A percentile compares a stretch with the other conserved stretches of the same genome.
phyloP scores from a whole-genome alignment of 2,329 filamentous ascomycete genomes.

The Fusarium sublunatum region DNA sequence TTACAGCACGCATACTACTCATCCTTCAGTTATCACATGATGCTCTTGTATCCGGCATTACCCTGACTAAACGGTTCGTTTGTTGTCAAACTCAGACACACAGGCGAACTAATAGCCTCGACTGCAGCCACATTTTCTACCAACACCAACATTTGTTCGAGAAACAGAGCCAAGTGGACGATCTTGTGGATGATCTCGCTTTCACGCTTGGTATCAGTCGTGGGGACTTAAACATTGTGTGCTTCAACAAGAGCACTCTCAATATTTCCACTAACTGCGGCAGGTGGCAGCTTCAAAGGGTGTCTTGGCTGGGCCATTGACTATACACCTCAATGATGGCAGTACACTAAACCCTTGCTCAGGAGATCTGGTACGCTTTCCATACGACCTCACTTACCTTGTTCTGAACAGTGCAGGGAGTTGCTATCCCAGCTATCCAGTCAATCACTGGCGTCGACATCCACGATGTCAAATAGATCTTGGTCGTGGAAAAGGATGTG shows the following conservation, averaged over 20 bases:
- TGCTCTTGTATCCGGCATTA: constrained; percentile 64
- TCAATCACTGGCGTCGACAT: constrained; percentile 64
- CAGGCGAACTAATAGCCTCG: background rate
- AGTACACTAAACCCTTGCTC: constrained; percentile 50
- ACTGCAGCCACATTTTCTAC: constrained; percentile 79
- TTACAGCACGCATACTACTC: constrained; percentile 64
- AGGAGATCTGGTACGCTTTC: constrained; percentile 45
- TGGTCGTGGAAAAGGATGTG: constrained; percentile 85
- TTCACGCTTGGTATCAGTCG: constrained; percentile 74
- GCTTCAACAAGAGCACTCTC: constrained; percentile 36
- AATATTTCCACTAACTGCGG: constrained; percentile 16
- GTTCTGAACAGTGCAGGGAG: constrained; percentile 60
- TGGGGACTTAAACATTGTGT: constrained; percentile 75
- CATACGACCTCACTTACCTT: background rate
- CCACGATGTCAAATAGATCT: constrained; percentile 67
- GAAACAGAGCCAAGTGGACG: constrained; percentile 75
- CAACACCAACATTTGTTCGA: constrained; percentile 78
- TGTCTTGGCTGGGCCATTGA: constrained; percentile 70
- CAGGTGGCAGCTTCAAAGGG: constrained; percentile 81
- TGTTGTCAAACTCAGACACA: background rate
- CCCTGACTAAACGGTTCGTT: constrained; percentile 72
- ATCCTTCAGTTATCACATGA: constrained; percentile 70
- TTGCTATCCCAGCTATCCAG: constrained; percentile 67
- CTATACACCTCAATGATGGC: constrained; percentile 59
- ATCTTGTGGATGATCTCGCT: constrained; percentile 79